phyloP scores from a whole-genome alignment of 2,329 filamentous ascomycete species.

The Juglanconis oblonga region DNA sequence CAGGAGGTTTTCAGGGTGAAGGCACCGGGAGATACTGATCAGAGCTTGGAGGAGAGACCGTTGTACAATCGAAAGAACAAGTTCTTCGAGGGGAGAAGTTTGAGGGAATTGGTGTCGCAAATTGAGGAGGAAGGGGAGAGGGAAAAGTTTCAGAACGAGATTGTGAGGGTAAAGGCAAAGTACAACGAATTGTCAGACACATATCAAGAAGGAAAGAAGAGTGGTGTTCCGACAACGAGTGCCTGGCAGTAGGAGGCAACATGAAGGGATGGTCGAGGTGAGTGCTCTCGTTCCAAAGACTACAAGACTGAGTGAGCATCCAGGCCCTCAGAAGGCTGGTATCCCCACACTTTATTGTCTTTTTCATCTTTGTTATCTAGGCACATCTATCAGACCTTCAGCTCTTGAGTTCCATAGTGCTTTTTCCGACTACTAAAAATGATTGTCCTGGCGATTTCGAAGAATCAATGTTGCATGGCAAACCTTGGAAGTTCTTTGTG shows the following conservation, averaged over 20 bases:
- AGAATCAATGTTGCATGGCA: no score
- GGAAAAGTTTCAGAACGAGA: slow-evolving; percentile 35
- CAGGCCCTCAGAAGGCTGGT: no score
- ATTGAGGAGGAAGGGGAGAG: slow-evolving; percentile 34
- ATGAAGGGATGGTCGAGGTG: no score
- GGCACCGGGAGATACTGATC: slow-evolving; percentile 34
- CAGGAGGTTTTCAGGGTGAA: slow-evolving; percentile 52
- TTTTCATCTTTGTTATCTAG: no score
- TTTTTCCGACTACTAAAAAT: no score
- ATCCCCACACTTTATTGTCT: no score
- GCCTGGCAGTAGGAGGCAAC: slow-evolving; percentile 43
- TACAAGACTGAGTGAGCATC: no score
- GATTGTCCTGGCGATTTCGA: no score
- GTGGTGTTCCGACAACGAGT: slow-evolving; percentile 41
- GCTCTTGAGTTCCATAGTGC: no score
- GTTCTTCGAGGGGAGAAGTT: slow-evolving; percentile 47
- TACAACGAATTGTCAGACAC: slow-evolving; percentile 45
- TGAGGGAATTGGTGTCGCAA: slow-evolving; percentile 37
- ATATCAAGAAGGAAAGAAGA: slow-evolving; percentile 47
- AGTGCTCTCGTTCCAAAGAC: no score
- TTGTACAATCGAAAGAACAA: slow-evolving; percentile 56
- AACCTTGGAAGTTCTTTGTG: no score
- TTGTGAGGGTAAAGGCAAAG: slow-evolving; percentile 45
- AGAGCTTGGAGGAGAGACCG: slow-evolving; percentile 34
- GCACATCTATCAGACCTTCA: no score